Conservation (phyloP, 768 basidiomycete genomes). For the Amanita rimosa region DNA sequence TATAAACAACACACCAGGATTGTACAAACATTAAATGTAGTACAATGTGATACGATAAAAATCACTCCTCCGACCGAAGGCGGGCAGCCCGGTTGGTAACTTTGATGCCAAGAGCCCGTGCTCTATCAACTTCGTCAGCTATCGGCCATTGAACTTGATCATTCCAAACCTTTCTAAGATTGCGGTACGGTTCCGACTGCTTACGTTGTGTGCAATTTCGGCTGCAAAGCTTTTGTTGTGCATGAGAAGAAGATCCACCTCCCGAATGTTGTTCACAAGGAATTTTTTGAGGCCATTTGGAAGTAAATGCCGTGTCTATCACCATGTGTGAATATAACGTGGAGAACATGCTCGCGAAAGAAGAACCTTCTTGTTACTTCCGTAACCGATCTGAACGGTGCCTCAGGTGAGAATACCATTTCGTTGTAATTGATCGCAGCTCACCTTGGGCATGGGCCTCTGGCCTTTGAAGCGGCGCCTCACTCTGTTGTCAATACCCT, state of each 20-base stretch:
- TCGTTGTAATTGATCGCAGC: slow-evolving; percentile 11
- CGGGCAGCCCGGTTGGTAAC: slow-evolving; percentile 90
- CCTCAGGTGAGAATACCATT: background rate
- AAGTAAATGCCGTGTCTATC: slow-evolving; percentile 87
- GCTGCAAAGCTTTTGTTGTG: slow-evolving; percentile 96
- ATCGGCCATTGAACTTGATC: background rate
- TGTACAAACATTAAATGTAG: slow-evolving; percentile 2
- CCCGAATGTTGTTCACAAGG: slow-evolving; percentile 86
- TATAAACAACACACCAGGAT: too few relatives aligned
- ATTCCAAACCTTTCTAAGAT: slow-evolving; percentile 65
- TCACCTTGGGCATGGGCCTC: slow-evolving; percentile 91
- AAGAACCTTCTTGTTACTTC: slow-evolving; percentile 73
- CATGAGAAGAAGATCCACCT: slow-evolving; percentile 93
- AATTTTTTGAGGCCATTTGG: slow-evolving; percentile 96
- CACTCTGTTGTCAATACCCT: slow-evolving; percentile 99
- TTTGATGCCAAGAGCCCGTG: slow-evolving; percentile 81
- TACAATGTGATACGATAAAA: slow-evolving; percentile 26
- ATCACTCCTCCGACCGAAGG: slow-evolving; percentile 89
- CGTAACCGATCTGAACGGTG: slow-evolving; percentile 61
- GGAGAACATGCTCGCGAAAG: slow-evolving; percentile 22
- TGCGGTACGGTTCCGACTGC: slow-evolving; percentile 85
- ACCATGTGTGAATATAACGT: slow-evolving; percentile 3
- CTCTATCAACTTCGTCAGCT: slow-evolving; percentile 30
- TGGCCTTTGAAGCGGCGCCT: slow-evolving; percentile 94
- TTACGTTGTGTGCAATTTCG: slow-evolving; percentile 94